Evolutionary conservation across 306 rosid genomes (phyloP).

Genomic region (Glycine tomentella): DNA sequence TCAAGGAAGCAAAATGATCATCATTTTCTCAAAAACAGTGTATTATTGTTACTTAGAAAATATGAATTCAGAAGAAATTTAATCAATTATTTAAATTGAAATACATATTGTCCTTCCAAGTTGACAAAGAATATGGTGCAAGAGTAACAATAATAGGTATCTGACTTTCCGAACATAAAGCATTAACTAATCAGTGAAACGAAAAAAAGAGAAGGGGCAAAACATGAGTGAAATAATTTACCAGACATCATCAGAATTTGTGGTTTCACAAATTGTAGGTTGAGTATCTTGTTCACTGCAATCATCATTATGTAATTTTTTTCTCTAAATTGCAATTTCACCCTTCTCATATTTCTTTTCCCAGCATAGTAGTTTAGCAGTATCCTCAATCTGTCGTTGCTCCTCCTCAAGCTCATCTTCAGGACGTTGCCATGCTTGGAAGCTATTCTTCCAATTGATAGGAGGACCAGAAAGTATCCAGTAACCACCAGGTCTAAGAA

Average conservation of each 20-base stretch:
- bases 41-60: neutral
- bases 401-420: constrained; percentile 75
- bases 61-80: neutral
- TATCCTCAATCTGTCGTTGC: constrained; percentile 77
- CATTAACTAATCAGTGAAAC: constrained; percentile 15
- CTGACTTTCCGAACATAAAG: constrained; percentile 19
- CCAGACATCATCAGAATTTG: constrained; percentile 64
- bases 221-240: constrained; percentile 45
- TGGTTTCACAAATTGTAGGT: constrained; percentile 56
- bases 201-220: neutral
- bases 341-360: constrained; percentile 87
- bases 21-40: neutral
- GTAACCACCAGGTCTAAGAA: constrained; percentile 91
- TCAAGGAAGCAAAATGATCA: neutral
- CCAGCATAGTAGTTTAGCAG: constrained; percentile 80
- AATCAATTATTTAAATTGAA: constrained; percentile 6
- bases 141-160: neutral
- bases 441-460: constrained; percentile 69
- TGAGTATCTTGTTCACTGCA: constrained; percentile 58
- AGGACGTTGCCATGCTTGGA: constrained; percentile 72
- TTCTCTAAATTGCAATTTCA: constrained; percentile 83
- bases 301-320: constrained; percentile 53
- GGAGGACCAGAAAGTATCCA: constrained; percentile 94
- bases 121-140: constrained; percentile 30
- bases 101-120: constrained; percentile 18